Evolutionary conservation across 139 green algal species (phyloP), one percentile per base, ranked within the genome.

Genomic region (Closterium sp.): DNA sequence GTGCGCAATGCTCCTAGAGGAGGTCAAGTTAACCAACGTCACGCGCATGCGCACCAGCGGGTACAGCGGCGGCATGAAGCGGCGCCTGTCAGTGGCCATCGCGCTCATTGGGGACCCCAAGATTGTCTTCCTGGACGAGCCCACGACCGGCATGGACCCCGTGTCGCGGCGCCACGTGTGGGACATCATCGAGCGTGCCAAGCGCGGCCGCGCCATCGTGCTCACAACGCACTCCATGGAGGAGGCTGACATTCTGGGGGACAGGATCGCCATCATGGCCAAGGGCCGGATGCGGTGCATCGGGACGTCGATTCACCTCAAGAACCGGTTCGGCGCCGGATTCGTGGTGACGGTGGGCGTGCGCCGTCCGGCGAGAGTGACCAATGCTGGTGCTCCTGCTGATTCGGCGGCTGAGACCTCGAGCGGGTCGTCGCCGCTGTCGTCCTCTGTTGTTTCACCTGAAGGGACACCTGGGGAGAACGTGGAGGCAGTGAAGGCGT

Each of bases 41-140:
- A 33, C 23, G 2, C 7, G 28, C 8, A 33, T 25, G 19, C 83
- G 83, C 83, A 81, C 87, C 12, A 83, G 30, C 83, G 30, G 83
- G 30, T 86, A 86, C 83, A 94, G 87, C 85, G 94, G 94, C 33
- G 94, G 94, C 85, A 94, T 93, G 81, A 93, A 92, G 38, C 91
- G 93, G 6, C 93, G 92, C 85, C 94, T 96, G 31, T 38, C 31
- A 98, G 91, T 94, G 84, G 98, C 98, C 0, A 97, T 99, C 34
- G 96, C 97, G 8, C 94, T 99, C 43, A 96, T 99, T 85, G 97
- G 97, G 0, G 95, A 98, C 93, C 97, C 97, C 8, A 91, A 66
- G 32, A 90, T 99, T 25, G 96, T 99, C 16, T 99, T 97, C 89
- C 91, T 99, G 36, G 97, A 99, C 93, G 97, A 99, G 93, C 97